A percentile compares a stretch with the other conserved stretches of the same genome.
These are phyloP conservation scores for Heimioporus retisporus DNA, from an alignment of 1,284 basidiomycete genomes.

Conservation along the genomic window DNA sequence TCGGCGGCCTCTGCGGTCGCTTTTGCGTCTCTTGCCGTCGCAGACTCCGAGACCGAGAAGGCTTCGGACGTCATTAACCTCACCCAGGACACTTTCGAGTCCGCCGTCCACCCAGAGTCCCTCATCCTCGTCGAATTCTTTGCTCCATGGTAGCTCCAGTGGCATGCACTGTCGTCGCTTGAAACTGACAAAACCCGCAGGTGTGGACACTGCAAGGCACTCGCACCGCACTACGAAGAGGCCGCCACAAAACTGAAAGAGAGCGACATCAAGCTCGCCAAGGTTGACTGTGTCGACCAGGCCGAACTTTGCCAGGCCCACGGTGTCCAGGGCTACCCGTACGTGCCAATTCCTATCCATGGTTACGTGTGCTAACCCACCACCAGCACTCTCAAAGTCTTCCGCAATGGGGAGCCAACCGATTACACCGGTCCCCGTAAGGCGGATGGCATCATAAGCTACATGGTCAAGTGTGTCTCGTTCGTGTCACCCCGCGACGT, in stretches of 20 bases:
- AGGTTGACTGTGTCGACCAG: slow-evolving; percentile 95
- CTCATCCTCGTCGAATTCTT: slow-evolving; percentile 97
- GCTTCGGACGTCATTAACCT: slow-evolving; percentile 89
- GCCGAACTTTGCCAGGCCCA: slow-evolving; percentile 89
- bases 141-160: slow-evolving; percentile 79
- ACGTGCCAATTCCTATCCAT: slow-evolving; percentile 43
- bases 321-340: slow-evolving; percentile 95
- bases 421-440: slow-evolving; percentile 94
- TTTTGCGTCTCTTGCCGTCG: slow-evolving; percentile 63
- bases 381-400: slow-evolving; percentile 87
- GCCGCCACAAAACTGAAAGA: slow-evolving; percentile 95
- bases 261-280: slow-evolving; percentile 92
- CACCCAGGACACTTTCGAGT: slow-evolving; percentile 78
- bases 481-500: neutral
- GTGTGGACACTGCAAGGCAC: slow-evolving; percentile 94
- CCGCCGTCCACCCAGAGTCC: slow-evolving; percentile 74
- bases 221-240: slow-evolving; percentile 96
- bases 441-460: slow-evolving; percentile 96
- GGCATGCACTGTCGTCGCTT: neutral
- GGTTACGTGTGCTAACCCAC: neutral
- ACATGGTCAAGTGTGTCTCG: slow-evolving; percentile 94
- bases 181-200: slow-evolving; percentile 45
- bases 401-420: slow-evolving; percentile 83
- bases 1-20: slow-evolving; percentile 64
- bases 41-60: slow-evolving; percentile 63